A percentile compares a stretch with the other conserved stretches of the same genome.
Evolutionary conservation across 345 rosid genomes (phyloP).

Genomic region (Crucihimalaya himalaica): DNA sequence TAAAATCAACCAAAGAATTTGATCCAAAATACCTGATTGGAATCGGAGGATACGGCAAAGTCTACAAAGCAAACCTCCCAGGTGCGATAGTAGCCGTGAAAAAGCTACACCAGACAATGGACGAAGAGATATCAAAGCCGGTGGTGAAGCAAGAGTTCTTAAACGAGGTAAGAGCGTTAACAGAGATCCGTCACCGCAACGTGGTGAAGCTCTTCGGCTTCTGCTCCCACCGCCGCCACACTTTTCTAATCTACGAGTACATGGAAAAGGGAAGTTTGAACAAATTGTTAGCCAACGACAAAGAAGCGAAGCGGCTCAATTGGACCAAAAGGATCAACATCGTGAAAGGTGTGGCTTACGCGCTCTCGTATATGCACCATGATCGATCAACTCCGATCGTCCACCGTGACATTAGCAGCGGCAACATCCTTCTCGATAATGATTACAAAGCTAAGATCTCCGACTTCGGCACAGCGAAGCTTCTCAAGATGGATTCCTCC

Average conservation of each 20-base stretch:
- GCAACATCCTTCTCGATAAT: conserved; percentile 36
- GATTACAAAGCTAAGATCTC: conserved; percentile 45
- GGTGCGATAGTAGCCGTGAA: conserved; percentile 35
- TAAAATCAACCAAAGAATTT: conserved; percentile 39
- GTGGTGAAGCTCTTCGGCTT: conserved; percentile 46
- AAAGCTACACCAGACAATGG: conserved; percentile 28
- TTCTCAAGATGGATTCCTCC: conserved; percentile 33
- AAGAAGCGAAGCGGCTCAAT: conserved; percentile 23
- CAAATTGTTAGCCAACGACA: conserved; percentile 7
- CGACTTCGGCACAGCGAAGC: conserved; percentile 43
- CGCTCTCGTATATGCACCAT: conserved; percentile 48
- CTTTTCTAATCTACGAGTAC: conserved; percentile 38
- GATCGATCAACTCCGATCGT: conserved; percentile 36
- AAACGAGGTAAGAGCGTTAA: conserved; percentile 36
- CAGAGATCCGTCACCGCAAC: conserved; percentile 43
- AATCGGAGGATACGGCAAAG: conserved; percentile 40
- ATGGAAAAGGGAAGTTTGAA: conserved; percentile 40
- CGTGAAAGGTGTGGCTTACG: conserved; percentile 45
- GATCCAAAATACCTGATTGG: conserved; percentile 34
- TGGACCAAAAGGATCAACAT: conserved; percentile 41
- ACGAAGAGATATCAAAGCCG: conserved; percentile 20
- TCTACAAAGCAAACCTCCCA: conserved; percentile 42
- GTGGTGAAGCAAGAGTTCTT: conserved; percentile 28
- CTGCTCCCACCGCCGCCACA: conserved; percentile 28
- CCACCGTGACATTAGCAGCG: conserved; percentile 45